Evolutionary conservation across 495 filamentous ascomycete species (phyloP), one percentile per base, ranked within the genome.

Genomic region (Xylaria curta): DNA sequence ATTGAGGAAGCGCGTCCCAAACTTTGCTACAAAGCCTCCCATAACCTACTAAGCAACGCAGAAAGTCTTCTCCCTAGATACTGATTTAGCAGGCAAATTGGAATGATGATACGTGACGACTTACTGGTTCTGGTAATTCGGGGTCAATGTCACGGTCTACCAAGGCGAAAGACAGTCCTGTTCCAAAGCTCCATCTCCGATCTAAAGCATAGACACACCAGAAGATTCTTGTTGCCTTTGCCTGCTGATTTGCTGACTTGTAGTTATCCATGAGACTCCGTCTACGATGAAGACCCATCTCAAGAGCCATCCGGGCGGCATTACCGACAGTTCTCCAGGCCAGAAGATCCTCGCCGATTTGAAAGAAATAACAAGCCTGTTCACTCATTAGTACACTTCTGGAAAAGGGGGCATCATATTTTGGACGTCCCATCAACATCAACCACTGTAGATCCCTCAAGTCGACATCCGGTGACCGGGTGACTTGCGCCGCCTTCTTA

Each of bases 151-250:
- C 91, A 42, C 88, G 82, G 73, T 93, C 91, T 74, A 91, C 89
- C 61, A 93, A 82, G 19, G 89, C 88, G 78, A 92, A 92, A 1
- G 90, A 89, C 76, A 92, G 80, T 5, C 91, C 90, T 3, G 88
- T 90, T 9, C 91, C 90, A 51, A 92, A 86, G 74, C 88, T 90
- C 89, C 90, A 92, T 26, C 91, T 84, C 26, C 90, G 81, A 73
- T 93, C 91, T 61, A 93, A 80, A n/a, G 87, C 88, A 73, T 92
- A 92, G 24, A 92, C 84, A 17, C 89, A 83, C 91, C 91, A 93
- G 75, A 93, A 93, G 0, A 91, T 82, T 53, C 85, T 84, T 60
- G 85, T 82, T 15, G 86, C 83, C 44, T 81, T 79, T 38, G 81
- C 75, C 71, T 87, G 86, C 38, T 90, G 87, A 26, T 71, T 47